Evolutionary conservation across 345 rosid species (phyloP).

Genomic region (Acer saccharum): DNA sequence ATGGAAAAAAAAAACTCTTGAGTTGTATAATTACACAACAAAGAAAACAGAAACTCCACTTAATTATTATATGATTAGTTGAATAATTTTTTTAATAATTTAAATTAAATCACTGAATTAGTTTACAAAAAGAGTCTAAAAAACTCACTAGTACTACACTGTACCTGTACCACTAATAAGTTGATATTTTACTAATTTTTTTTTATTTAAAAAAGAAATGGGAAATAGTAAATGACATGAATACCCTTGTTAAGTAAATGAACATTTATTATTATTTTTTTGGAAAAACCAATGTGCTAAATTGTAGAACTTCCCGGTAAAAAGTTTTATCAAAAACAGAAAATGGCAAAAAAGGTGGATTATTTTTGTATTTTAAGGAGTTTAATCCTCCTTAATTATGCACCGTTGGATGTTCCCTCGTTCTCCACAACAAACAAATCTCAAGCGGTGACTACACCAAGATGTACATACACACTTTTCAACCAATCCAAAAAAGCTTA

Average conservation of each 20-base stretch:
- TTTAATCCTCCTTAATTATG: constrained; percentile 10
- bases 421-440: not conserved
- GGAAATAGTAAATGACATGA: not conserved
- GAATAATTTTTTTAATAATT: not conserved
- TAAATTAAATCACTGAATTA: not conserved
- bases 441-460: not conserved
- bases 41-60: not conserved
- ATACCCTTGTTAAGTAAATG: not conserved
- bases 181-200: not conserved
- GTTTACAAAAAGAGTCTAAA: not conserved
- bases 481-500: not conserved
- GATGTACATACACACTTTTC: not conserved
- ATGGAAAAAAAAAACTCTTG: no score
- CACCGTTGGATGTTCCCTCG: constrained; percentile 22
- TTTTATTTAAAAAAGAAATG: no score
- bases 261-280: not conserved
- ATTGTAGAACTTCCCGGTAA: not conserved
- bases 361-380: constrained; percentile 13
- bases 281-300: constrained; percentile 28
- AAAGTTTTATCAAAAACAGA: no score
- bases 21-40: not conserved
- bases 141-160: not conserved
- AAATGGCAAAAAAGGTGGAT: not conserved
- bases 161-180: not conserved
- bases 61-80: not conserved